Conservation (phyloP, 768 basidiomycete species). For the Sporobolomyces pararoseus region DNA sequence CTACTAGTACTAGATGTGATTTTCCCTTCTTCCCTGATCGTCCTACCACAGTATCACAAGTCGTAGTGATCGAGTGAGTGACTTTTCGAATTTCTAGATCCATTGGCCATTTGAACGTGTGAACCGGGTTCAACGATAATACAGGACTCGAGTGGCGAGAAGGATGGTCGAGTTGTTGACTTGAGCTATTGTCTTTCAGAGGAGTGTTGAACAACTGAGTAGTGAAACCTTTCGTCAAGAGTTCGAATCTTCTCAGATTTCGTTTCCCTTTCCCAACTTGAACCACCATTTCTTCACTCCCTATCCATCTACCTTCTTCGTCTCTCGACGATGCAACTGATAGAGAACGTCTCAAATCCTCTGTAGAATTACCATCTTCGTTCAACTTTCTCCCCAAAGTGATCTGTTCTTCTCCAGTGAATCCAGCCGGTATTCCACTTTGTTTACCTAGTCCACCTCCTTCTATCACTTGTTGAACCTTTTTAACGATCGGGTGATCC, state of each 20-base stretch:
- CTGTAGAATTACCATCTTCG: not conserved
- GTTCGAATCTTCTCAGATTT: not conserved
- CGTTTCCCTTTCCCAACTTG: not conserved
- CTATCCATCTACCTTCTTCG: slow-evolving; percentile 11
- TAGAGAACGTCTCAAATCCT: not conserved
- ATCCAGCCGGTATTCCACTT: not conserved
- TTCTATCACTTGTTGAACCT: slow-evolving; percentile 1
- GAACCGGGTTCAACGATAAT: not conserved
- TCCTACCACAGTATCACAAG: too few relatives aligned
- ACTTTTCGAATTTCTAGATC: not conserved
- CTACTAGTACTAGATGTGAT: slow-evolving; percentile 11
- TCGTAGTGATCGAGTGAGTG: not conserved
- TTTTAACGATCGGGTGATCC: not conserved
- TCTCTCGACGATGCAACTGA: not conserved
- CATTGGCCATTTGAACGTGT: slow-evolving; percentile 15
- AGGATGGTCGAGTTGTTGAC: not conserved
- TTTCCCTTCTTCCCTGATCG: too few relatives aligned
- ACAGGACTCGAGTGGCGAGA: not conserved
- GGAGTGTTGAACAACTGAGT: slow-evolving; percentile 13
- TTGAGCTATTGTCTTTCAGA: not conserved
- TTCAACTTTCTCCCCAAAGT: not conserved
- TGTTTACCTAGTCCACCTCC: not conserved
- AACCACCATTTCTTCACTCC: slow-evolving; percentile 1
- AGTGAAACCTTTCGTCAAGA: slow-evolving; percentile 3
- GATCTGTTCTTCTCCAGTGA: not conserved